Conservation (phyloP, 2,329 filamentous ascomycete genomes). For the Clonostachys sp. region DNA sequence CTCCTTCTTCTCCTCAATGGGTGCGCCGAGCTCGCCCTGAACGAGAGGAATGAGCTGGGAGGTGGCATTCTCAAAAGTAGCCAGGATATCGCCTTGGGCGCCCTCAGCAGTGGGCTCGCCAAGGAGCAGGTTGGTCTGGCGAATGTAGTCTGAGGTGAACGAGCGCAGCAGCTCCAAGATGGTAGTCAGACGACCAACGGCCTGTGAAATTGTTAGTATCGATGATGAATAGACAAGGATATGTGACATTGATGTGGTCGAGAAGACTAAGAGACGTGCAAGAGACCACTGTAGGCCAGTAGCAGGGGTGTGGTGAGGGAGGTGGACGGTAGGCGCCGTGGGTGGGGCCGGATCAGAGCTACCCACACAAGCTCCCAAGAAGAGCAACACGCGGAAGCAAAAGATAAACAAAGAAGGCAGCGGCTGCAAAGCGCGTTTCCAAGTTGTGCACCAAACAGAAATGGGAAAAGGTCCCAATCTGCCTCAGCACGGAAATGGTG, state of each 20-base stretch:
- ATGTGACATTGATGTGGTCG: neutral
- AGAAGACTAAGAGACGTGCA: neutral
- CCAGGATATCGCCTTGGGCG: slow-evolving; percentile 34
- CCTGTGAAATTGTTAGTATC: slow-evolving; percentile 38
- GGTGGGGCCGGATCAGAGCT: no score
- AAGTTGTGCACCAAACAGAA: no score
- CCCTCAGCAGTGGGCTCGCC: slow-evolving; percentile 54
- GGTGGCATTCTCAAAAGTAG: slow-evolving; percentile 48
- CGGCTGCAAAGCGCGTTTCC: no score
- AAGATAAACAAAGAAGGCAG: no score
- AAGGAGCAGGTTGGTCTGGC: slow-evolving; percentile 81
- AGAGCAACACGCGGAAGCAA: no score
- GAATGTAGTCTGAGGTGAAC: slow-evolving; percentile 78
- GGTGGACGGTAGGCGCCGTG: no score
- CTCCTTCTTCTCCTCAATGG: slow-evolving; percentile 73
- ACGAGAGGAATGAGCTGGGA: slow-evolving; percentile 37
- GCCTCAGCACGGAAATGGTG: no score
- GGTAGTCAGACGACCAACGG: slow-evolving; percentile 59
- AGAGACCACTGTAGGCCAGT: no score
- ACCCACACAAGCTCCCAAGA: no score
- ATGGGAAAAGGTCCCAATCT: no score
- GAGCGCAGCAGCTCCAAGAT: slow-evolving; percentile 76
- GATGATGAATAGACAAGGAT: slow-evolving; percentile 25
- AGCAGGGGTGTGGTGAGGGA: no score
- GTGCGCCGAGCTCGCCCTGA: slow-evolving; percentile 30